These are phyloP conservation scores for Meyerozyma elateridarum DNA, from an alignment of 1,139 yeast species.

Conservation along the genomic window DNA sequence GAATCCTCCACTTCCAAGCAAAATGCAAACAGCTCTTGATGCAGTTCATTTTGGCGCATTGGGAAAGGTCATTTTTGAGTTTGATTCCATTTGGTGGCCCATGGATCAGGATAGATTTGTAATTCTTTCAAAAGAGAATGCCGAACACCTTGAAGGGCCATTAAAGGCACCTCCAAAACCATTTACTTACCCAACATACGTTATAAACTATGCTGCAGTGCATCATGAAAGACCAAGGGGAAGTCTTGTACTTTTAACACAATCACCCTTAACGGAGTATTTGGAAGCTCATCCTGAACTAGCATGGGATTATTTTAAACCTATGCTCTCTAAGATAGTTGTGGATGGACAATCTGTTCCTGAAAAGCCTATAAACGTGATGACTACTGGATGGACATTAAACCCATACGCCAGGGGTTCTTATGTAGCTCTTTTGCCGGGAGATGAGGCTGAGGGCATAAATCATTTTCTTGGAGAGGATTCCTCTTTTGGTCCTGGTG, in stretches of 20 bases:
- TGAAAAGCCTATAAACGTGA: constrained; percentile 43
- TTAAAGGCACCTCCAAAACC: constrained; percentile 18
- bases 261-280: constrained; percentile 62
- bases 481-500: constrained; percentile 45
- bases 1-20: constrained; percentile 52
- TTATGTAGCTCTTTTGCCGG: constrained; percentile 63
- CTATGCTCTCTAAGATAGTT: constrained; percentile 28
- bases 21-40: constrained; percentile 40
- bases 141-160: constrained; percentile 8
- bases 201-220: constrained; percentile 28
- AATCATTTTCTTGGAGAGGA: constrained; percentile 46
- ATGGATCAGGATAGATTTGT: constrained; percentile 46
- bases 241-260: constrained; percentile 58
- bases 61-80: constrained; percentile 76
- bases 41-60: constrained; percentile 63
- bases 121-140: constrained; percentile 32
- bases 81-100: constrained; percentile 66
- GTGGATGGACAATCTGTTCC: constrained; percentile 20
- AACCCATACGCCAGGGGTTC: constrained; percentile 72
- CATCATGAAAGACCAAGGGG: constrained; percentile 35
- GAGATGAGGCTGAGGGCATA: constrained; percentile 63
- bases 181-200: constrained; percentile 27
- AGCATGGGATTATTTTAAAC: constrained; percentile 39
- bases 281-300: constrained; percentile 31
- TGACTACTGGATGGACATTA: constrained; percentile 64